These are phyloP conservation scores for Sporothrix globosa DNA, from an alignment of 2,329 filamentous ascomycete species.

Conservation along the genomic window DNA sequence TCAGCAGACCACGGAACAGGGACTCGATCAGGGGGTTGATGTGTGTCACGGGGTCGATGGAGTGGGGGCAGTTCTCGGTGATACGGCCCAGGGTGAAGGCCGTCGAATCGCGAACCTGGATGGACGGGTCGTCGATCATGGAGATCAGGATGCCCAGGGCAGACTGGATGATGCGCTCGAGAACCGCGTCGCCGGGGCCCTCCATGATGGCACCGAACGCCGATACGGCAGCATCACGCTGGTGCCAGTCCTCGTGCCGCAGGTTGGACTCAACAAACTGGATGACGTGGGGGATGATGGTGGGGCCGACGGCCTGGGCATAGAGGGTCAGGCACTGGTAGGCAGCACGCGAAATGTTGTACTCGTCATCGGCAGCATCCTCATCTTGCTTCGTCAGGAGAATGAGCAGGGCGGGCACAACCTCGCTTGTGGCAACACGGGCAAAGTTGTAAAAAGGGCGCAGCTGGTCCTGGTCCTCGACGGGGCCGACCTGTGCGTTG, in stretches of 20 bases:
- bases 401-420: conserved; percentile 85
- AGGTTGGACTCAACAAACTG: conserved; percentile 91
- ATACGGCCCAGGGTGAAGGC: conserved; percentile 96
- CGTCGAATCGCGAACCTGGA: conserved; percentile 93
- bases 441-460: conserved; percentile 96
- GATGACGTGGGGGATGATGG: conserved; percentile 84
- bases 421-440: conserved; percentile 87
- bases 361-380: conserved; percentile 94
- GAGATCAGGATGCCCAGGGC: conserved; percentile 87
- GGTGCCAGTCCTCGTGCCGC: conserved; percentile 89
- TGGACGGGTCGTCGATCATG: conserved; percentile 85
- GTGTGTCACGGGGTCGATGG: conserved; percentile 83
- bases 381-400: conserved; percentile 97
- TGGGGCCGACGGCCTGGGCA: conserved; percentile 83
- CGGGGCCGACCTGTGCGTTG: conserved; percentile 70
- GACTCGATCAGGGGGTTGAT: conserved; percentile 83
- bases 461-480: conserved; percentile 76
- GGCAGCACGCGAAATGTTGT: conserved; percentile 91
- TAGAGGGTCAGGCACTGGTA: conserved; percentile 98
- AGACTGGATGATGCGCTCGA: conserved; percentile 94
- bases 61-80: conserved; percentile 87
- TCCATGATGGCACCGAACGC: conserved; percentile 99
- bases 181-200: conserved; percentile 86
- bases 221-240: conserved; percentile 91
- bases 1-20: conserved; percentile 85